Evolutionary conservation across 2,329 filamentous ascomycete species (phyloP).

Genomic region (Penicillium sclerotiorum): DNA sequence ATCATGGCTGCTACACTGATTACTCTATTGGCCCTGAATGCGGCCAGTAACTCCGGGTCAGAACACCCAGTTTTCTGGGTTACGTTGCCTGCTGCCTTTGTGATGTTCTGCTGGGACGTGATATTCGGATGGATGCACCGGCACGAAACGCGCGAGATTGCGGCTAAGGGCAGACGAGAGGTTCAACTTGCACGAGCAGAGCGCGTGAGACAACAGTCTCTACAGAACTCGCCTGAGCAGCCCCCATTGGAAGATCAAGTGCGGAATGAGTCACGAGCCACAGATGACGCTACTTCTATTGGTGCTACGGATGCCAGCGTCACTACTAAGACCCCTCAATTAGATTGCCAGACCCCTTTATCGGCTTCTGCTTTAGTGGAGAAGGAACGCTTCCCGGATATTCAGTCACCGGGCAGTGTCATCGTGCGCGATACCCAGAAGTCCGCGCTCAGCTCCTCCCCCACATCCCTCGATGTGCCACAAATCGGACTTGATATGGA

Average conservation of each 20-base stretch:
- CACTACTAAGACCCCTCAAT: background rate
- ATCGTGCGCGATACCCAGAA: background rate
- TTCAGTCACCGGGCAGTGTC: background rate
- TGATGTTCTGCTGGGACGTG: constrained; percentile 72
- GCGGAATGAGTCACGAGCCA: background rate
- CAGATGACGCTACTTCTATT: background rate
- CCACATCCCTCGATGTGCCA: constrained; percentile 6
- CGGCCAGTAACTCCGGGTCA: constrained; percentile 54
- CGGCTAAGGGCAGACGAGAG: constrained; percentile 57
- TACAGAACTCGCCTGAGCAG: constrained; percentile 9
- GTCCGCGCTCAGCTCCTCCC: background rate
- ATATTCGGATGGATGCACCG: constrained; percentile 65
- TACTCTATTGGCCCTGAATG: constrained; percentile 67
- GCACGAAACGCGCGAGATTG: constrained; percentile 64
- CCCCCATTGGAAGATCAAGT: background rate
- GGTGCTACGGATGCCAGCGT: background rate
- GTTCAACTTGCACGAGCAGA: constrained; percentile 49
- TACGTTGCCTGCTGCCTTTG: constrained; percentile 67
- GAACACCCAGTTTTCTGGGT: constrained; percentile 67
- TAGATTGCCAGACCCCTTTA: background rate
- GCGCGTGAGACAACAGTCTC: constrained; percentile 26
- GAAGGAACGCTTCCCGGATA: constrained; percentile 14
- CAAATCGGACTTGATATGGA: constrained; percentile 31
- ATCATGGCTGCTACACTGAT: constrained; percentile 70
- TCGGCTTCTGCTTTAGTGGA: constrained; percentile 9